Evolutionary conservation across 1,139 yeast genomes (phyloP).

Genomic region (Blastobotrys capitulatus): DNA sequence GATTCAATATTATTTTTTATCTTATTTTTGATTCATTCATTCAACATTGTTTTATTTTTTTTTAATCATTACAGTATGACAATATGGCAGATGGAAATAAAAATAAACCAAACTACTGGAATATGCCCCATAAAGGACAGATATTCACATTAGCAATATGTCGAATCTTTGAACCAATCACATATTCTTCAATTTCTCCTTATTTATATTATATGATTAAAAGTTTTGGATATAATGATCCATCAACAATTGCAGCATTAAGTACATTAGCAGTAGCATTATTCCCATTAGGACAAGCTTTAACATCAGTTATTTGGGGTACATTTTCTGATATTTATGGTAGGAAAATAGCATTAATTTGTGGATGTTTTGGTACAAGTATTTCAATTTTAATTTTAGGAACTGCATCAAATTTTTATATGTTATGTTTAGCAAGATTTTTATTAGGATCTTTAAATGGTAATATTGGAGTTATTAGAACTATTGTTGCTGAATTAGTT

Average conservation of each 20-base stretch:
- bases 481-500: constrained; percentile 55
- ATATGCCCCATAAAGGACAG: constrained; percentile 27
- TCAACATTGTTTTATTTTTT: too few relatives aligned
- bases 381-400: constrained; percentile 47
- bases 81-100: too few relatives aligned
- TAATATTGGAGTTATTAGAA: constrained; percentile 54
- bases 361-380: constrained; percentile 49
- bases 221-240: constrained; percentile 48
- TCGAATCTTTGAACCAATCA: constrained; percentile 53
- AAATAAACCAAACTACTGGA: constrained; percentile 27
- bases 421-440: constrained; percentile 48
- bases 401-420: constrained; percentile 44
- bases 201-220: constrained; percentile 58
- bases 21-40: too few relatives aligned
- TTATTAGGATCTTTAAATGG: constrained; percentile 54
- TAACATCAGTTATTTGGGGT: constrained; percentile 56
- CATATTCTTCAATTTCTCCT: constrained; percentile 57
- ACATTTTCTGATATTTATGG: constrained; percentile 48
- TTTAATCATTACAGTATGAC: too few relatives aligned
- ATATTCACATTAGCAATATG: constrained; percentile 26
- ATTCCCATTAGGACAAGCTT: constrained; percentile 49
- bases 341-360: constrained; percentile 46
- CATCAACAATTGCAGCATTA: constrained; percentile 45
- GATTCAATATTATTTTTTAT: too few relatives aligned
- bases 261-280: constrained; percentile 47